Evolutionary conservation across 2,329 filamentous ascomycete genomes (phyloP).

Genomic region (Neofusicoccum laricinum): DNA sequence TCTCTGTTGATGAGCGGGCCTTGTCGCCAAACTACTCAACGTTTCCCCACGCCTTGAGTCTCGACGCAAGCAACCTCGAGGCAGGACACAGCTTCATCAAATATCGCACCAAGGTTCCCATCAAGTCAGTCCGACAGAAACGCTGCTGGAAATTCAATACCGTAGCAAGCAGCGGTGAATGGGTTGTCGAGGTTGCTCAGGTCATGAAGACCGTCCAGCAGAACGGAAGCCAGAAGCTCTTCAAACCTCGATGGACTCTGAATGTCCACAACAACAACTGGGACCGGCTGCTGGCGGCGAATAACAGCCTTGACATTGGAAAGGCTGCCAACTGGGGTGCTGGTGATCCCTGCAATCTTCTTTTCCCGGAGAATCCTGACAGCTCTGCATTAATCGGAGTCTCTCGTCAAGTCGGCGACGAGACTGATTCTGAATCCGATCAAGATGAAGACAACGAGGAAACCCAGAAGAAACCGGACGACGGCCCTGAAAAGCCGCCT

Average conservation of each 20-base stretch:
- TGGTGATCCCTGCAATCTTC: not conserved
- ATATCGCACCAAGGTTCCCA: not conserved
- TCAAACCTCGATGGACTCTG: not conserved
- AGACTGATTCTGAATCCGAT: not conserved
- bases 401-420: not conserved
- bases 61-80: not conserved
- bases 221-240: not conserved
- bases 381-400: not conserved
- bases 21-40: not conserved
- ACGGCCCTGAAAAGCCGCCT: not conserved
- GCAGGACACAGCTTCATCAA: not conserved
- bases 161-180: not conserved
- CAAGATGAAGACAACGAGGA: not conserved
- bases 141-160: slow-evolving; percentile 11
- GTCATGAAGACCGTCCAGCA: not conserved
- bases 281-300: not conserved
- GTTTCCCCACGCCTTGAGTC: not conserved
- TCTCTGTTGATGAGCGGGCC: not conserved
- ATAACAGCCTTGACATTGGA: not conserved
- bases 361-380: not conserved
- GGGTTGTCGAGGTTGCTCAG: not conserved
- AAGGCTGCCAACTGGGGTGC: not conserved
- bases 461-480: not conserved
- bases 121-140: not conserved
- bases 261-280: not conserved